Base-by-base conservation (phyloP, 352 stramenopile species). In the Phytopythium helicoides region DNA sequence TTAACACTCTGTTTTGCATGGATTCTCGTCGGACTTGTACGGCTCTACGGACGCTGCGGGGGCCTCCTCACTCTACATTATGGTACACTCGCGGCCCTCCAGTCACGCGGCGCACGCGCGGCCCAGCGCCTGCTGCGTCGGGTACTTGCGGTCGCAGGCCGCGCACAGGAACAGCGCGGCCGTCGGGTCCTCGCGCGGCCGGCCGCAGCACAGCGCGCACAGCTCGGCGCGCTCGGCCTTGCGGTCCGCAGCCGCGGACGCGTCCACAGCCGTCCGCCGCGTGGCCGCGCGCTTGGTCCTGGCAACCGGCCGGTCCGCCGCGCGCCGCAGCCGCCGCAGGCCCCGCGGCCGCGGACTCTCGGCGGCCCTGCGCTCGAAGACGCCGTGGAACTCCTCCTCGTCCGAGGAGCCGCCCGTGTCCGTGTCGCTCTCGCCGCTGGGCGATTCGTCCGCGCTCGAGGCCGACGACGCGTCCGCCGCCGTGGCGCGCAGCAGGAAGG, bases 141-240 rank as follows among this genome's bases (percentile, higher is more conserved):
- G 82, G 58, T 93, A 93, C 54, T 93, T 93, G 49, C 81, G 77
- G 60, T 93, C 82, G 53, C 82, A 93, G 42, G 73, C 65, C 40
- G 69, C 60, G 35, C 82, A 93, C 11, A 93, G 66, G 56, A 94
- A 94, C 21, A 94, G 64, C 55, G 80, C 62, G 26, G 47, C 36
- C 59, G 44, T 74, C 59, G 62, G 63, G 53, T 46, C 42, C 26
- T 72, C 68, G 47, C 58, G 65, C 60, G 73, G 62, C n/a, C 67
- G 57, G 48, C 72, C 57, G 41, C 72, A 84, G 63, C 83, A 94
- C n/a, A 94, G 62, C 50, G 79, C 82, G 52, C 83, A 94, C 53
- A 10, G 28, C 28, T 33, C 28, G 3, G 23, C 6, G 25, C 3
- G 15, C 48, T 36, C n/a, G 15, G 19, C 40, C 36, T 28, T 54